Evolutionary conservation across 2,329 filamentous ascomycete genomes (phyloP).

Genomic region (Rutstroemia sydowiana): DNA sequence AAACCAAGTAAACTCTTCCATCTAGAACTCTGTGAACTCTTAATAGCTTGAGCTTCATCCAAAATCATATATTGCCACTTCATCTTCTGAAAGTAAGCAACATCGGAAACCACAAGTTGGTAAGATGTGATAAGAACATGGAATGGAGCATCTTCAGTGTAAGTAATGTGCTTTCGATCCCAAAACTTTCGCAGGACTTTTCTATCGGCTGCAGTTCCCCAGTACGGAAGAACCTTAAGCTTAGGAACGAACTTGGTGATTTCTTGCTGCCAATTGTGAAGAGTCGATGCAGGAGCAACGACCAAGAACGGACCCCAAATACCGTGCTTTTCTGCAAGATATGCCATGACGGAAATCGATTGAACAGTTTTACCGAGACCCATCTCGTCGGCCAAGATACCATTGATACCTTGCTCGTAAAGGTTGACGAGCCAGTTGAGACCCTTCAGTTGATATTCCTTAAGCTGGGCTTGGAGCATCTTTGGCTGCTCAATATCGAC

Average conservation of each 20-base stretch:
- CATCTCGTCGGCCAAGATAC: conserved; percentile 98
- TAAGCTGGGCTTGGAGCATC: conserved; percentile 86
- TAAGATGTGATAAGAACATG: conserved; percentile 96
- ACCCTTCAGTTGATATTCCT: conserved; percentile 98
- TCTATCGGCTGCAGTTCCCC: conserved; percentile 88
- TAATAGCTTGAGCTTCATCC: conserved; percentile 97
- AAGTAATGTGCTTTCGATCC: conserved; percentile 96
- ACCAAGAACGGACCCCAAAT: conserved; percentile 98
- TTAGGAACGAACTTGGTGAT: conserved; percentile 90
- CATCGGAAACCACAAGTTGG: conserved; percentile 91
- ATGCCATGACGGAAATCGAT: conserved; percentile 98
- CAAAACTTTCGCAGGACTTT: conserved; percentile 98
- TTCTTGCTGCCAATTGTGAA: conserved; percentile 99
- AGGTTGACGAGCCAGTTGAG: conserved; percentile 98
- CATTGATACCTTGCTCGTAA: conserved; percentile 99
- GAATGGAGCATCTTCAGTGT: conserved; percentile 87
- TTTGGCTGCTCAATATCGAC: conserved; percentile 93
- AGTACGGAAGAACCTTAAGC: conserved; percentile 94
- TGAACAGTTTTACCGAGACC: conserved; percentile 98
- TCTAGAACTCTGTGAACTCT: conserved; percentile 89
- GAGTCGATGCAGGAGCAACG: conserved; percentile 87
- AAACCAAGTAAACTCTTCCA: conserved; percentile 95
- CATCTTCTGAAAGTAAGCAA: conserved; percentile 98
- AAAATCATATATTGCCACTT: conserved; percentile 99
- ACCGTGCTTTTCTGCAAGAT: conserved; percentile 92